Percentiles rank a stretch among this genome's conserved stretches.
These are phyloP conservation scores for Rhizopogon vinicolor DNA, from an alignment of 768 basidiomycete species.

Conservation along the genomic window DNA sequence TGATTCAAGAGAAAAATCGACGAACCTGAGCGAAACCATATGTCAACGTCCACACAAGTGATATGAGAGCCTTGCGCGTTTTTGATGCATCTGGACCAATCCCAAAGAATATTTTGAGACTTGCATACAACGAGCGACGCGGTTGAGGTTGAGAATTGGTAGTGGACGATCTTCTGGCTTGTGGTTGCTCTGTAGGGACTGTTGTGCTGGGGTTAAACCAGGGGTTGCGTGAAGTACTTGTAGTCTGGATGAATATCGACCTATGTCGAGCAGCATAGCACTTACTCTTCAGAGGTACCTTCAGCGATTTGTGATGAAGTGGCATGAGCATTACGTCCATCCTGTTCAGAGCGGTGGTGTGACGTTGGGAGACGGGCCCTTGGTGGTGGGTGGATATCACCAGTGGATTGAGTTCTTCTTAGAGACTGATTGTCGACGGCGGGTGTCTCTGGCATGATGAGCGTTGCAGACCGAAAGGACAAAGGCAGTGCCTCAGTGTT, in stretches of 20 bases:
- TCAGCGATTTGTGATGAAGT: background rate
- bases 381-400: conserved; percentile 25
- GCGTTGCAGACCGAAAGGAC: conserved; percentile 13
- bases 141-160: background rate
- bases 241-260: background rate
- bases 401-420: conserved; percentile 30
- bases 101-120: conserved; percentile 41
- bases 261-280: background rate
- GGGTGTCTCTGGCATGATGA: conserved; percentile 23
- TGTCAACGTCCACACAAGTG: conserved; percentile 43
- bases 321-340: conserved; percentile 12
- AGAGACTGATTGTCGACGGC: conserved; percentile 27
- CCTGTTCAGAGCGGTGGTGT: conserved; percentile 22
- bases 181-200: background rate
- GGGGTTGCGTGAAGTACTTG: background rate
- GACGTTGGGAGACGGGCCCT: conserved; percentile 25
- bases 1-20: background rate
- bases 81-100: conserved; percentile 47
- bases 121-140: conserved; percentile 15
- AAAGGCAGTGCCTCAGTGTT: conserved; percentile 14
- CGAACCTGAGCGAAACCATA: conserved; percentile 54
- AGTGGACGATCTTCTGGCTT: background rate
- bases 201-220: background rate
- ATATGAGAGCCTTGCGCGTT: conserved; percentile 49
- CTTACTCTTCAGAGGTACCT: conserved; percentile 2